phyloP scores from a whole-genome alignment of 106 monocot genomes.

The Platanthera guangdongensis region DNA sequence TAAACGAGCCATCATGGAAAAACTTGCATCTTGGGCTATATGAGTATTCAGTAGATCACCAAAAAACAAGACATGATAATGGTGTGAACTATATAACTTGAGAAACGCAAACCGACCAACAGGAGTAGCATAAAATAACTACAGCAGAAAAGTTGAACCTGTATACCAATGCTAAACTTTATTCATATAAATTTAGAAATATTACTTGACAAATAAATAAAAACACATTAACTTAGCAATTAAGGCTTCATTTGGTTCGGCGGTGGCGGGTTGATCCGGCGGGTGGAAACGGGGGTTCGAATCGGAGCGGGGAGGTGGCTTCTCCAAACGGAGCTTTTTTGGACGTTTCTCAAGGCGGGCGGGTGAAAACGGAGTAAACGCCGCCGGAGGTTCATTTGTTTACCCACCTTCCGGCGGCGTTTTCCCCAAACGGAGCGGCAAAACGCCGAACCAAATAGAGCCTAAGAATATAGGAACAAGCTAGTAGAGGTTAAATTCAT shows the following conservation, averaged over 20 bases:
- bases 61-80: not conserved
- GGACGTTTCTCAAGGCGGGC: no score
- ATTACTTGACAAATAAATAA: not conserved
- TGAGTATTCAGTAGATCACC: not conserved
- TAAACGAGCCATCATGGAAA: not conserved
- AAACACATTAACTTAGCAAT: not conserved
- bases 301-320: no score
- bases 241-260: no score
- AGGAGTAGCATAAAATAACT: not conserved
- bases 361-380: no score
- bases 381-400: no score
- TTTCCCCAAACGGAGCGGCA: no score
- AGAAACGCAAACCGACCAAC: not conserved
- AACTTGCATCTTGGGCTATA: not conserved
- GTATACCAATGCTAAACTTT: not conserved
- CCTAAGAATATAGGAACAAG: not conserved
- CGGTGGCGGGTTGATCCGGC: no score
- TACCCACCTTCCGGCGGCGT: no score
- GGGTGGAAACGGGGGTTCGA: no score
- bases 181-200: not conserved
- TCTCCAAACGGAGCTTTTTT: no score
- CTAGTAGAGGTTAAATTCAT: not conserved
- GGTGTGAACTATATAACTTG: not conserved
- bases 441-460: no score
- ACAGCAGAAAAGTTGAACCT: not conserved